Conservation (phyloP, 2,329 filamentous ascomycete genomes). For the Fusarium protoensiforme region DNA sequence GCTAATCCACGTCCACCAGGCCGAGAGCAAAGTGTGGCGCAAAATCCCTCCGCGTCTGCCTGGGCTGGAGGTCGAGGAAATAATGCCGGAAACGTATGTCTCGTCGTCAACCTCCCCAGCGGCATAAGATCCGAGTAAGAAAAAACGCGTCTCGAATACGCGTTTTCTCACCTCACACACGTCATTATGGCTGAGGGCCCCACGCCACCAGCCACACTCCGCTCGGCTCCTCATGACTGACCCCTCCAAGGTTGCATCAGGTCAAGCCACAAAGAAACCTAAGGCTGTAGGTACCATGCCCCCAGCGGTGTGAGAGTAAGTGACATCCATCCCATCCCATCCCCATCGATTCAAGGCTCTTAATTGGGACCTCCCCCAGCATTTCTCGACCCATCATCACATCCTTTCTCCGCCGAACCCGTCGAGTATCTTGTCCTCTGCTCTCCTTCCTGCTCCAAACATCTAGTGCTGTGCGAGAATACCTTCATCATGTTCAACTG, state of each 20-base stretch:
- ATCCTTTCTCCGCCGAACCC: conserved; percentile 13
- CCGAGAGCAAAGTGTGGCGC: conserved; percentile 7
- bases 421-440: not conserved
- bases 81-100: not conserved
- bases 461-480: not conserved
- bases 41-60: not conserved
- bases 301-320: conserved; percentile 38
- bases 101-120: not conserved
- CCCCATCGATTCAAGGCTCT: conserved; percentile 1
- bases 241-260: conserved; percentile 19
- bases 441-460: not conserved
- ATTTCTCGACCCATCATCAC: conserved; percentile 39
- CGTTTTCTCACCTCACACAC: conserved; percentile 27
- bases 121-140: not conserved
- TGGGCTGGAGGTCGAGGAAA: not conserved
- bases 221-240: conserved; percentile 6
- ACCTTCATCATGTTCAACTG: conserved; percentile 83
- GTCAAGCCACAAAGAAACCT: not conserved
- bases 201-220: conserved; percentile 30
- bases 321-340: conserved; percentile 22
- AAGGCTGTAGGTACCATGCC: not conserved
- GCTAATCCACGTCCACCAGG: not conserved
- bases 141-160: conserved; percentile 30
- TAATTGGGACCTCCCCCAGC: conserved; percentile 36
- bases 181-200: conserved; percentile 24